Percentiles rank a stretch among this genome's conserved stretches.
These are phyloP conservation scores for Litsea cubeba DNA, from an alignment of 164 flowering plant species.

Conservation along the genomic window DNA sequence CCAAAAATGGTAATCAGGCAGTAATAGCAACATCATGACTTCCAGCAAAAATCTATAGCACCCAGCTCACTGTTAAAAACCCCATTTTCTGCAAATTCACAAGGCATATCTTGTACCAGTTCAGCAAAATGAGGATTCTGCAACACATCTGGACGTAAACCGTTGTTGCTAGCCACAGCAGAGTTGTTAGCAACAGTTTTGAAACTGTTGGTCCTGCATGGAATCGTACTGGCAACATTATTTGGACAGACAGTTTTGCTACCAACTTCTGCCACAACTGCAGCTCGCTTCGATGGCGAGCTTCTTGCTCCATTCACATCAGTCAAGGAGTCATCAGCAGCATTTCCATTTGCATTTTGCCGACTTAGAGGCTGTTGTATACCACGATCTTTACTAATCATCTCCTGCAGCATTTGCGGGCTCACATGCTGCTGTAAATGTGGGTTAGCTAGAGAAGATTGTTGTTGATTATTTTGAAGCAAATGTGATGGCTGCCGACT, in stretches of 20 bases:
- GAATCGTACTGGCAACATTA: background rate
- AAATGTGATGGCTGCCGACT: slow-evolving; percentile 18
- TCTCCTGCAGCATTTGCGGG: slow-evolving; percentile 73
- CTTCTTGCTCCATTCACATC: background rate
- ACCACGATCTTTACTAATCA: slow-evolving; percentile 38
- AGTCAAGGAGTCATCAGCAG: background rate
- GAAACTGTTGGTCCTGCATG: slow-evolving; percentile 7
- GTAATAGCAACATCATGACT: slow-evolving; percentile 44
- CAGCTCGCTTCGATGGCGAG: background rate
- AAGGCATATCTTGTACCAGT: slow-evolving; percentile 47
- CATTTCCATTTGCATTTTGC: slow-evolving; percentile 2
- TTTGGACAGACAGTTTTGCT: background rate
- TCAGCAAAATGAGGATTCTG: slow-evolving; percentile 51
- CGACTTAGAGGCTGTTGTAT: slow-evolving; percentile 1
- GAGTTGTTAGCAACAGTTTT: slow-evolving; percentile 19
- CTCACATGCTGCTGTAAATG: slow-evolving; percentile 66
- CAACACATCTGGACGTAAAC: slow-evolving; percentile 39
- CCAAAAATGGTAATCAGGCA: background rate
- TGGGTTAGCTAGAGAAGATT: slow-evolving; percentile 35
- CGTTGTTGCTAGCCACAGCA: slow-evolving; percentile 5
- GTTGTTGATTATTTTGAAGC: background rate
- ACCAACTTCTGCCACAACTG: background rate
- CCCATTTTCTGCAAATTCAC: slow-evolving; percentile 57
- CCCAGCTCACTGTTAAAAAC: slow-evolving; percentile 52
- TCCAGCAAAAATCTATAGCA: slow-evolving; percentile 59